Conservation (phyloP, 306 rosid genomes). For the Carpinus fangiana region DNA sequence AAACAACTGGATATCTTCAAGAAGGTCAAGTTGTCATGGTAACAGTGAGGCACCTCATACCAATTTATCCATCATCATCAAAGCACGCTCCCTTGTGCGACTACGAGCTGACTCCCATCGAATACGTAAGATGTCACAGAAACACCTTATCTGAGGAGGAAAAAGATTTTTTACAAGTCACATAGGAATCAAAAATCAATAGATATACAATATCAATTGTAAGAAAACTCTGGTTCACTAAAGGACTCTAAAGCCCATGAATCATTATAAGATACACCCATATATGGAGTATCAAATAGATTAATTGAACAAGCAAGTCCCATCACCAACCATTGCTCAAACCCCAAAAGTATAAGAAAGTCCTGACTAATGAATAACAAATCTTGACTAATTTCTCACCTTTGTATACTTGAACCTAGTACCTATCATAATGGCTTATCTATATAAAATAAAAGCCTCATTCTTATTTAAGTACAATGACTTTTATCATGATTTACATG, state of each 20-base stretch:
- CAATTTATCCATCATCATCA: constrained; percentile 83
- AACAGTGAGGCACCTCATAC: constrained; percentile 47
- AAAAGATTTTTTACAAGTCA: constrained; percentile 19
- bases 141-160: constrained; percentile 54
- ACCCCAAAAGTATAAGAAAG: background rate
- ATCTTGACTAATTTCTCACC: background rate
- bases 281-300: background rate
- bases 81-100: constrained; percentile 90
- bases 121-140: constrained; percentile 72
- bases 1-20: constrained; percentile 10
- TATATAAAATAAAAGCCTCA: background rate
- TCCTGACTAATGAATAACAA: background rate
- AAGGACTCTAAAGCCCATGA: background rate
- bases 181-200: background rate
- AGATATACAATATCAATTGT: background rate
- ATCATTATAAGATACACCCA: background rate
- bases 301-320: background rate
- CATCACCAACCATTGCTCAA: background rate
- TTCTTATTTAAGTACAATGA: background rate
- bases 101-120: constrained; percentile 92
- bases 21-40: constrained; percentile 5
- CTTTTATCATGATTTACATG: background rate
- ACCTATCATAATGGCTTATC: background rate
- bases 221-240: background rate
- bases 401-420: background rate